These are phyloP conservation scores for Wallacemonas collosoma DNA, from an alignment of 208 protist species.

Conservation along the genomic window DNA sequence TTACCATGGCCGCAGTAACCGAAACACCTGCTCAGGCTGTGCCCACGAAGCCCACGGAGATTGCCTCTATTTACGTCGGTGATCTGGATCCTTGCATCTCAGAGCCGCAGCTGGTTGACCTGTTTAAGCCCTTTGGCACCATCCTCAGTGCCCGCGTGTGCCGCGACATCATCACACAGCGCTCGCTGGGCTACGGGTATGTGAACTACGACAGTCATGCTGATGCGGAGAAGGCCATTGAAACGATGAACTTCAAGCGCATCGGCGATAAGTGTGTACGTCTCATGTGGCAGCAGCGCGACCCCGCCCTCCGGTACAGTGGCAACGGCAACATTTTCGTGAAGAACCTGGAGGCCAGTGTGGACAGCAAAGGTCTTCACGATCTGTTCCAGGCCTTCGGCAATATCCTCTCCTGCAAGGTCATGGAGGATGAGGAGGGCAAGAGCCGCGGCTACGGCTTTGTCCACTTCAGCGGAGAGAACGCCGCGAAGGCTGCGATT, in stretches of 20 bases:
- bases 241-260: conserved; percentile 97
- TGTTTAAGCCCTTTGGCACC: conserved; percentile 98
- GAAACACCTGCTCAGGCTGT: conserved; percentile 22
- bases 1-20: conserved; percentile 20
- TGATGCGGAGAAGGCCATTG: conserved; percentile 97
- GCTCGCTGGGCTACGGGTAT: conserved; percentile 99
- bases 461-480: conserved; percentile 98
- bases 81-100: conserved; percentile 95
- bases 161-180: conserved; percentile 97
- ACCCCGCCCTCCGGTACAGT: conserved; percentile 97
- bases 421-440: conserved; percentile 91
- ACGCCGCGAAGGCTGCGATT: conserved; percentile 95
- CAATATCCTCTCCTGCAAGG: conserved; percentile 99
- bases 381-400: conserved; percentile 98
- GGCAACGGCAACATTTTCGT: conserved; percentile 99
- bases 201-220: conserved; percentile 98
- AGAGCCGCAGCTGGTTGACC: conserved; percentile 96
- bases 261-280: conserved; percentile 96
- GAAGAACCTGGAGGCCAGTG: conserved; percentile 96
- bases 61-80: conserved; percentile 98
- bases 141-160: conserved; percentile 98
- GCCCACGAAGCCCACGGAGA: conserved; percentile 79
- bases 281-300: conserved; percentile 99
- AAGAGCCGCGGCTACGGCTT: conserved; percentile 98
- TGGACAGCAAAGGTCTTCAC: conserved; percentile 97